Percentiles rank a stretch among this genome's conserved stretches.
Conservation (phyloP, 2,329 filamentous ascomycete species). For the Aureobasidium pullulans region DNA sequence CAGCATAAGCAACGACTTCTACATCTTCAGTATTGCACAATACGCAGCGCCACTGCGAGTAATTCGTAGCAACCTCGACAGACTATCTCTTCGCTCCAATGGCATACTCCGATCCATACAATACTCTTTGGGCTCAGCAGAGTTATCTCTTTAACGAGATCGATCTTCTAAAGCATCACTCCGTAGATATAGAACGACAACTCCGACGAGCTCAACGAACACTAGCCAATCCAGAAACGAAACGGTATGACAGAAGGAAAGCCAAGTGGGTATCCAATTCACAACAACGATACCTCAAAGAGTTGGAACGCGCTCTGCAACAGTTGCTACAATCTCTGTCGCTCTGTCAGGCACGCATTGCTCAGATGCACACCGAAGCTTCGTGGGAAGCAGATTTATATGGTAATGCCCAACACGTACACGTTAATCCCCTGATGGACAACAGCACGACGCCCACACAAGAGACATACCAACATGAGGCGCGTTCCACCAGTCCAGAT, state of each 20-base stretch:
- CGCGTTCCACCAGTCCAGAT: not conserved
- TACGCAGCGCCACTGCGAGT: too few species aligned
- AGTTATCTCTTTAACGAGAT: slow-evolving; percentile 5
- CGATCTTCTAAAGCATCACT: not conserved
- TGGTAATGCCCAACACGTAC: not conserved
- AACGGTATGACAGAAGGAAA: not conserved
- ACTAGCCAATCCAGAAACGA: not conserved
- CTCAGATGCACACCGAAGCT: not conserved
- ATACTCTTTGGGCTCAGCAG: slow-evolving; percentile 2
- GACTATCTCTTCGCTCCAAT: not conserved
- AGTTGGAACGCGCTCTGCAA: not conserved
- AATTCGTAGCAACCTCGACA: not conserved
- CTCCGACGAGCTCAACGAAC: not conserved
- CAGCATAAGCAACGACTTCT: not conserved
- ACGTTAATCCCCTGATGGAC: not conserved
- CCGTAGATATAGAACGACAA: not conserved
- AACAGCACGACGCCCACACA: not conserved
- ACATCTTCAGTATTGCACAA: too few species aligned
- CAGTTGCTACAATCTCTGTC: not conserved
- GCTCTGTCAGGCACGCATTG: slow-evolving; percentile 1
- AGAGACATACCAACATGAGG: not conserved
- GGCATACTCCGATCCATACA: not conserved
- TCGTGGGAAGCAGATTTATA: not conserved
- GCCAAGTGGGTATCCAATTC: not conserved
- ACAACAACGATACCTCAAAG: not conserved